These are phyloP conservation scores for Boletellus sp. DNA, from an alignment of 768 basidiomycete genomes.

Conservation along the genomic window DNA sequence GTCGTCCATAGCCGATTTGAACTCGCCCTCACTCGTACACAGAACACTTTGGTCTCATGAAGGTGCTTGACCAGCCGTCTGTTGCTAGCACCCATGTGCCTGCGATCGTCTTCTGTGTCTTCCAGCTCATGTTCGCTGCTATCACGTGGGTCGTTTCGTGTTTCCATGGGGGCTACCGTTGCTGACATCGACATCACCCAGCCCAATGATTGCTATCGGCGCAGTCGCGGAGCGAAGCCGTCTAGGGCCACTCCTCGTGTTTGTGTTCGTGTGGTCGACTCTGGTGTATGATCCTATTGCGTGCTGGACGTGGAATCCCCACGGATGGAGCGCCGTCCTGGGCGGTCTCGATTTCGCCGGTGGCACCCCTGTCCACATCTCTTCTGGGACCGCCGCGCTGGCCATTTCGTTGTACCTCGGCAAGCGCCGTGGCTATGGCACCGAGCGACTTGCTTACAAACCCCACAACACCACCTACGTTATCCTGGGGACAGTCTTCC, in stretches of 20 bases:
- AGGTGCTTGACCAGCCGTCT: slow-evolving; percentile 72
- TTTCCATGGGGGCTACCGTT: not conserved
- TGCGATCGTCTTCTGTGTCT: slow-evolving; percentile 72
- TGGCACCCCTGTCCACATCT: slow-evolving; percentile 95
- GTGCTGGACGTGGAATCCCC: slow-evolving; percentile 92
- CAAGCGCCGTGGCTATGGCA: slow-evolving; percentile 87
- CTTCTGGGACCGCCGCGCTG: slow-evolving; percentile 86
- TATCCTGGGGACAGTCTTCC: slow-evolving; percentile 86
- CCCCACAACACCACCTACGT: slow-evolving; percentile 94
- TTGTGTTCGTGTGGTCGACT: slow-evolving; percentile 87
- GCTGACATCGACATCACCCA: slow-evolving; percentile 28
- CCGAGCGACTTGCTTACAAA: slow-evolving; percentile 86
- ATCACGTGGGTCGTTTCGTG: slow-evolving; percentile 57
- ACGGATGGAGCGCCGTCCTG: slow-evolving; percentile 69
- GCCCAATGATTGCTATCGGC: slow-evolving; percentile 85
- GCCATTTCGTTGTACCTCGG: slow-evolving; percentile 91
- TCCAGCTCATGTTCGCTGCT: slow-evolving; percentile 88
- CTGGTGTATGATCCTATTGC: slow-evolving; percentile 93
- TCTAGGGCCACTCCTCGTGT: slow-evolving; percentile 82
- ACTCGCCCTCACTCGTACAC: slow-evolving; percentile 1
- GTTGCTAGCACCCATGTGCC: slow-evolving; percentile 71
- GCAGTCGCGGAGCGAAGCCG: slow-evolving; percentile 88
- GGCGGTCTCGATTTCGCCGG: slow-evolving; percentile 93
- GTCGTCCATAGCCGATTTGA: slow-evolving; percentile 22
- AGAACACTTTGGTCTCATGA: slow-evolving; percentile 83